These are phyloP conservation scores for Zanthoxylum bungeanum DNA, from an alignment of 345 rosid species.

Conservation along the genomic window DNA sequence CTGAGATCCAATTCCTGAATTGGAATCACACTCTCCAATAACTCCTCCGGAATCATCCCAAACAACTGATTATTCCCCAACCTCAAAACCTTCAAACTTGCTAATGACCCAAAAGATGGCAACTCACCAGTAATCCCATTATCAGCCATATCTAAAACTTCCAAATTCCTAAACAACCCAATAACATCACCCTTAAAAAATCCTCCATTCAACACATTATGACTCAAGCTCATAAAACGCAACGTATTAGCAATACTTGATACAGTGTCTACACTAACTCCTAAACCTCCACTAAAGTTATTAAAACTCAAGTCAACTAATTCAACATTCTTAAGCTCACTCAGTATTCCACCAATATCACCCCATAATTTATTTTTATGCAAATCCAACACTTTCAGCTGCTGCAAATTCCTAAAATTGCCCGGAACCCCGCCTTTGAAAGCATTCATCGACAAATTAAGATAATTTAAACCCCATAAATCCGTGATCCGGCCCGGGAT, in stretches of 20 bases:
- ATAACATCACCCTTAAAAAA: constrained; percentile 53
- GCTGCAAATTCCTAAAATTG: constrained; percentile 72
- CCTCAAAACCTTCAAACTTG: constrained; percentile 49
- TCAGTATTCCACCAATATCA: constrained; percentile 49
- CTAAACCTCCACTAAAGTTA: constrained; percentile 52
- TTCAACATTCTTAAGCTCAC: constrained; percentile 66
- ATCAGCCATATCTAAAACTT: constrained; percentile 59
- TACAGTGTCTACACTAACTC: constrained; percentile 40
- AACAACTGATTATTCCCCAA: constrained; percentile 62
- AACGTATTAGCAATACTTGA: constrained; percentile 76
- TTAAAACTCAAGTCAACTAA: constrained; percentile 80
- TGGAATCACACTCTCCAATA: constrained; percentile 53
- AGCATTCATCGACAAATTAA: constrained; percentile 65
- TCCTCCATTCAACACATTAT: constrained; percentile 50
- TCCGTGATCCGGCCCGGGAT: constrained; percentile 81
- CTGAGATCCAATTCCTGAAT: constrained; percentile 85
- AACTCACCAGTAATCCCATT: constrained; percentile 58
- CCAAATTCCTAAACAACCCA: constrained; percentile 59
- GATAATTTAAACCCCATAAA: constrained; percentile 58
- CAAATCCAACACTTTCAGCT: constrained; percentile 69
- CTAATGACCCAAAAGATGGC: constrained; percentile 57
- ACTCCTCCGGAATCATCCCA: constrained; percentile 59
- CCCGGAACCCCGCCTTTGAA: constrained; percentile 73
- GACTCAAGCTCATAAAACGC: constrained; percentile 60
- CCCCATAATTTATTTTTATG: constrained; percentile 54